Conservation (phyloP, 129 eudicot species). For the Logfia minima region DNA sequence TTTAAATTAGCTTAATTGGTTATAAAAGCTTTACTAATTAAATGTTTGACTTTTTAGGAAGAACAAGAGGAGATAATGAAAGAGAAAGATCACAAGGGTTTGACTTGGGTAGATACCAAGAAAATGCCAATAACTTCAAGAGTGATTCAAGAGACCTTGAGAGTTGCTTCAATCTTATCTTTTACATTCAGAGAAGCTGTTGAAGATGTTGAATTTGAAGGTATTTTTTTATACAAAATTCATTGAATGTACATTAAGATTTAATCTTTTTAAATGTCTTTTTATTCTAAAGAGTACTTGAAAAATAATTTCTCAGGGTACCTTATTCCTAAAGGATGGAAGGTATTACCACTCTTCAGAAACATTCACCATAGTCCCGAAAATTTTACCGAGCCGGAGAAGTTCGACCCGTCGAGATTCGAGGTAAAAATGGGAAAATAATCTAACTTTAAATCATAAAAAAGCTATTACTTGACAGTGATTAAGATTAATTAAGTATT, state of each 20-base stretch:
- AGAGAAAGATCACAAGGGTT: constrained; percentile 48
- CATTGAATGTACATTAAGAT: background rate
- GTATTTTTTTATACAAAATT: constrained; percentile 19
- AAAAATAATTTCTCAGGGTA: constrained; percentile 51
- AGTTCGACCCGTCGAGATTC: constrained; percentile 98
- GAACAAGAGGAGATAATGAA: constrained; percentile 86
- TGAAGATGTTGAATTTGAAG: constrained; percentile 97
- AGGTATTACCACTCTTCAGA: constrained; percentile 90
- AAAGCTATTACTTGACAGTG: too few relatives aligned
- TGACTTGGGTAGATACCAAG: constrained; percentile 85
- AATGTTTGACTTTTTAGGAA: constrained; percentile 52
- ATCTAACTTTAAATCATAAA: background rate
- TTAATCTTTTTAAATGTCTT: background rate
- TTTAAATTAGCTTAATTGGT: too few relatives aligned
- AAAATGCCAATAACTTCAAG: constrained; percentile 86
- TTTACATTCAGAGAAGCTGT: constrained; percentile 99
- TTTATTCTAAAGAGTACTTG: background rate
- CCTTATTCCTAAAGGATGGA: constrained; percentile 98
- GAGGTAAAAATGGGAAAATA: constrained; percentile 53
- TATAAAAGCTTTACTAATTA: constrained; percentile 10
- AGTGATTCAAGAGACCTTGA: constrained; percentile 93
- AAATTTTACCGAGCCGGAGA: constrained; percentile 76
- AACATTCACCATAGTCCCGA: constrained; percentile 94
- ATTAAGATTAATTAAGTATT: background rate
- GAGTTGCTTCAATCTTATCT: constrained; percentile 94